Base-by-base conservation (phyloP, 2,329 filamentous ascomycete species). In the Leptographium procerum region DNA sequence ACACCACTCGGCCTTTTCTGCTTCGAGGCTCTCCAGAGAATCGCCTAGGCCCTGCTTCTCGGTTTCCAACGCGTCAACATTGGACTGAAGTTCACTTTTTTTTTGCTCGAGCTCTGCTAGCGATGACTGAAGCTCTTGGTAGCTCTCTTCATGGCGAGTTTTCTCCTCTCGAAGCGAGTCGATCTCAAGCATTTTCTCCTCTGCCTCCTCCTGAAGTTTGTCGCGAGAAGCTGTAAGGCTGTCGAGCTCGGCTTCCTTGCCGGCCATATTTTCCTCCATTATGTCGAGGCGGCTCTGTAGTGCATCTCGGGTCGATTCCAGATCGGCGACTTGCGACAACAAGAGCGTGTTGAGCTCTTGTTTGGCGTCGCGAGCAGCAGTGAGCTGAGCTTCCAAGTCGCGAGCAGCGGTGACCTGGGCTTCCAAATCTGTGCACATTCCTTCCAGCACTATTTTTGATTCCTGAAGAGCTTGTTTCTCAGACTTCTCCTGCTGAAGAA, bases 321-420 rank as follows among this genome's bases (percentile, higher is more conserved):
- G 57, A 22, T 62, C 56, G 7, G 57, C 55, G 13, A 65, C 60
- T 28, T 64, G 59, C 13, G 40, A 50, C 1, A 60, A 48, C 52
- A 64, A 58, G 22, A 63, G 54, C 16, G 40, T 24, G n/a, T 64
- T 57, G 29, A 61, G 51, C 50, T 64, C 59, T 24, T 56, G 58
- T 13, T 57, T 54, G 11, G 60, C 58, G 2, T 57, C 50, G 3
- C 59, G 58, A 5, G 58, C 56, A 0, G 60, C 58, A 24, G n/a
- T 31, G 2, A 63, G 55, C 53, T 64, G 58, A 10, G 43, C 34
- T 14, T 65, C 62, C 5, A 64, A 53, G 40, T 36, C 40, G 3
- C 59, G 58, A 5, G 58, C 56, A 0, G 60, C 58, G 26, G n/a
- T 31, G 2, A 63, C 56, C 53, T 64, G 58, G 13, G 43, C 34